Evolutionary conservation across 2,329 filamentous ascomycete species (phyloP).

Genomic region (Claviceps cyperi): DNA sequence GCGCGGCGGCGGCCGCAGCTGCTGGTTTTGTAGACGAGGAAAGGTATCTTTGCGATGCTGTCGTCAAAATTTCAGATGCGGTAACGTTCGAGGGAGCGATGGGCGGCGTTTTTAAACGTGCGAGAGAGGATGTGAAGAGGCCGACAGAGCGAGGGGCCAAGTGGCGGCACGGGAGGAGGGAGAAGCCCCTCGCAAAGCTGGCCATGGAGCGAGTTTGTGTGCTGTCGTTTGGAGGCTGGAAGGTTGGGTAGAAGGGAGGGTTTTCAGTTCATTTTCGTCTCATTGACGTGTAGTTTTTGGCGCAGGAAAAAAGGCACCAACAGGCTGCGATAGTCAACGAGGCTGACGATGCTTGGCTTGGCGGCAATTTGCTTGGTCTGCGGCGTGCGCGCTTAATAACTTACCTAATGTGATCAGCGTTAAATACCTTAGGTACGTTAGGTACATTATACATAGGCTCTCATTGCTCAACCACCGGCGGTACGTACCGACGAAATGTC

Average conservation of each 20-base stretch:
- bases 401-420: not conserved
- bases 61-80: slow-evolving; percentile 9
- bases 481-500: slow-evolving; percentile 5
- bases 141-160: slow-evolving; percentile 9
- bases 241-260: not conserved
- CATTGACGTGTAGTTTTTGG: too few species aligned
- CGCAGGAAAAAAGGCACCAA: too few species aligned
- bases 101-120: slow-evolving; percentile 10
- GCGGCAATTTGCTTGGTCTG: too few species aligned
- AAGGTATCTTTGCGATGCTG: not conserved
- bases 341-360: too few species aligned
- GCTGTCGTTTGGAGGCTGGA: not conserved
- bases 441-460: too few species aligned
- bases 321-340: too few species aligned
- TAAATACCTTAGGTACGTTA: too few species aligned
- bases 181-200: slow-evolving; percentile 17
- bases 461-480: not conserved
- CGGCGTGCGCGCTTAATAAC: too few species aligned
- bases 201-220: slow-evolving; percentile 14
- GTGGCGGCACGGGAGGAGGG: slow-evolving; percentile 13
- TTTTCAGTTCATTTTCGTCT: not conserved
- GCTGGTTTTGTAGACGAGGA: slow-evolving; percentile 3
- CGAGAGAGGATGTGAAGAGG: slow-evolving; percentile 16
- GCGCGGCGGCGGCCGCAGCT: slow-evolving; percentile 7
- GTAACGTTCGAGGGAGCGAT: not conserved